Percentiles rank a stretch among this genome's conserved stretches.
phyloP scores from a whole-genome alignment of 768 basidiomycete species.

The Baorangia bicolor region DNA sequence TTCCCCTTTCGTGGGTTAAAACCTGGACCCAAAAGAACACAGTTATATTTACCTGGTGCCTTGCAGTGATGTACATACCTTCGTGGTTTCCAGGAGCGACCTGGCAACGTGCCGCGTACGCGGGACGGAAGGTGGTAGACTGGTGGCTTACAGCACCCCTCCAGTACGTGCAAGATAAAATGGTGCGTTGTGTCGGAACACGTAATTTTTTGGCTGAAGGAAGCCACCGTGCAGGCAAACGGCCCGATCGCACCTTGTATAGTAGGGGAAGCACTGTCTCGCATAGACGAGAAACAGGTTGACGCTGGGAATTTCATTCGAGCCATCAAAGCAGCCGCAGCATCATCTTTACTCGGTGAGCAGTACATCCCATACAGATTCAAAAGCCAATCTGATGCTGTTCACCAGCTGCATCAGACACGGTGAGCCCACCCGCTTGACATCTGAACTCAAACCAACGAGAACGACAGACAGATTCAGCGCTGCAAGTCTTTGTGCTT shows the following conservation, averaged over 20 bases:
- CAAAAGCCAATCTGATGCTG: not conserved
- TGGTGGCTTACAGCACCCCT: conserved; percentile 4
- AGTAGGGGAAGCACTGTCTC: conserved; percentile 3
- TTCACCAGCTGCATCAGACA: conserved; percentile 6
- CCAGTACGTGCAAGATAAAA: not conserved
- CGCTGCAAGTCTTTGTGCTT: not conserved
- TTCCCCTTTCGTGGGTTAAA: conserved; percentile 7
- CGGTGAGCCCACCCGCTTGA: not conserved
- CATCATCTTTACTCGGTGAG: conserved; percentile 7
- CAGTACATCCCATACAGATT: not conserved
- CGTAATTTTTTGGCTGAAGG: not conserved
- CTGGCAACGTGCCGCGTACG: not conserved
- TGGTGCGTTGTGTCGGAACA: not conserved
- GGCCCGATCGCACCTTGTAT: conserved; percentile 1
- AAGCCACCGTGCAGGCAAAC: not conserved
- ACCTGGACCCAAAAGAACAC: no score
- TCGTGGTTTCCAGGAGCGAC: conserved; percentile 5
- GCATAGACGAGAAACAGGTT: not conserved
- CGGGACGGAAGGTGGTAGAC: not conserved
- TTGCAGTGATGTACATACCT: conserved; percentile 7
- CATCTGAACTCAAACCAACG: not conserved
- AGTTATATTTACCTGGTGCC: not conserved
- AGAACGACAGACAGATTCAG: conserved; percentile 5
- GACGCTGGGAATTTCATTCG: not conserved
- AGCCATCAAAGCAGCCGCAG: conserved; percentile 3